These are phyloP conservation scores for Rhizopogon vesiculosus DNA, from an alignment of 768 basidiomycete genomes.

Conservation along the genomic window DNA sequence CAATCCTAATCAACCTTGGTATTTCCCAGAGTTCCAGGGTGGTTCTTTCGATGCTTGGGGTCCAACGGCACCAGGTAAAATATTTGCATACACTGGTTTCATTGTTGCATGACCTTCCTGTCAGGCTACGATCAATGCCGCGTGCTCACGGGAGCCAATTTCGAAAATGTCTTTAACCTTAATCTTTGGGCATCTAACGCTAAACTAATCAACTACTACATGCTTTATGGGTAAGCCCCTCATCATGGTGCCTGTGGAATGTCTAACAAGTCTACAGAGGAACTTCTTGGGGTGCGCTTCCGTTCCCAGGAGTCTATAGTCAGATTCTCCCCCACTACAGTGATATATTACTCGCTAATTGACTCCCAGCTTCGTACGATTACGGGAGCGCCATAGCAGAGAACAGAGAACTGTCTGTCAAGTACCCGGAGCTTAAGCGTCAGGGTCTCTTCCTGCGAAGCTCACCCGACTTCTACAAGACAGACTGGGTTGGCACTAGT, in stretches of 20 bases:
- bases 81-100: neutral
- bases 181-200: conserved; percentile 78
- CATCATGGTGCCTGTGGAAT: neutral
- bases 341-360: conserved; percentile 1
- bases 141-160: conserved; percentile 64
- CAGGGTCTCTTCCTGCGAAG: conserved; percentile 77
- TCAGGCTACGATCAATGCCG: conserved; percentile 62
- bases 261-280: conserved; percentile 42
- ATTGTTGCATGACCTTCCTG: conserved; percentile 2
- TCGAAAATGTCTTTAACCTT: conserved; percentile 76
- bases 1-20: conserved; percentile 55
- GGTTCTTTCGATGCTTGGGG: conserved; percentile 85
- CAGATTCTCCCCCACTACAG: conserved; percentile 10
- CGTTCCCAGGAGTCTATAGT: conserved; percentile 72
- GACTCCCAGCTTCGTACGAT: conserved; percentile 57
- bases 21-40: conserved; percentile 73
- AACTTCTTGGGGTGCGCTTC: conserved; percentile 81
- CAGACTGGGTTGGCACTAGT: conserved; percentile 65
- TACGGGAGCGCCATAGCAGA: conserved; percentile 74
- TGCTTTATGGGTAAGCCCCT: conserved; percentile 65
- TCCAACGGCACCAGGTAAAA: conserved; percentile 57
- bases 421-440: conserved; percentile 75
- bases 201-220: conserved; percentile 81
- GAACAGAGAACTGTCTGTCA: conserved; percentile 57
- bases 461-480: conserved; percentile 76